Evolutionary conservation across 2,329 filamentous ascomycete species (phyloP).

Genomic region (Pseudocercospora fijiensis): DNA sequence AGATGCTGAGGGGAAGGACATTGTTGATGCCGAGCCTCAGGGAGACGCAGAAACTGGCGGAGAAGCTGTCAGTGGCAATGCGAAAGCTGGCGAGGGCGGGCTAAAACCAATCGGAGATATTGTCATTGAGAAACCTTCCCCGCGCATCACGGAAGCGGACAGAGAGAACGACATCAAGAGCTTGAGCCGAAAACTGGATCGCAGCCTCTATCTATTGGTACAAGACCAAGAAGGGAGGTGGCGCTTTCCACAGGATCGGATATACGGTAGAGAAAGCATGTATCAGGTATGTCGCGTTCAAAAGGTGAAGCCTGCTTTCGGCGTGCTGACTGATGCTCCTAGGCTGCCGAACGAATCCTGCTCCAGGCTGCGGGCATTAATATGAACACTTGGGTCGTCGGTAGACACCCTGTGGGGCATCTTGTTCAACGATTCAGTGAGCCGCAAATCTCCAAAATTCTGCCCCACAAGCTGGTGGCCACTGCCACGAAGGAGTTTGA

Average conservation of each 20-base stretch:
- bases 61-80: conserved; percentile 47
- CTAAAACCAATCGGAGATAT: conserved; percentile 28
- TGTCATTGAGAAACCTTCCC: conserved; percentile 65
- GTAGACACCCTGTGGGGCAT: conserved; percentile 84
- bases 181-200: conserved; percentile 74
- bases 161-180: conserved; percentile 69
- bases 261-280: conserved; percentile 71
- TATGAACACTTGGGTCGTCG: conserved; percentile 99
- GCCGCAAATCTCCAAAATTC: conserved; percentile 33
- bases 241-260: conserved; percentile 74
- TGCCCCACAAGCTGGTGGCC: conserved; percentile 28
- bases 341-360: conserved; percentile 82
- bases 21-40: conserved; percentile 52
- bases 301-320: neutral
- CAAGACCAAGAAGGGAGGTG: conserved; percentile 69
- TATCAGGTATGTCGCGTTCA: conserved; percentile 65
- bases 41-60: conserved; percentile 42
- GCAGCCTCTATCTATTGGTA: conserved; percentile 85
- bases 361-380: conserved; percentile 77
- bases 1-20: conserved; percentile 63
- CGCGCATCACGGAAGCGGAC: conserved; percentile 76
- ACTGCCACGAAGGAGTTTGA: conserved; percentile 36
- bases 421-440: conserved; percentile 58
- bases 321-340: neutral
- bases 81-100: conserved; percentile 29